Evolutionary conservation across 2,329 filamentous ascomycete genomes (phyloP).

Genomic region (Clonostachys rosea): DNA sequence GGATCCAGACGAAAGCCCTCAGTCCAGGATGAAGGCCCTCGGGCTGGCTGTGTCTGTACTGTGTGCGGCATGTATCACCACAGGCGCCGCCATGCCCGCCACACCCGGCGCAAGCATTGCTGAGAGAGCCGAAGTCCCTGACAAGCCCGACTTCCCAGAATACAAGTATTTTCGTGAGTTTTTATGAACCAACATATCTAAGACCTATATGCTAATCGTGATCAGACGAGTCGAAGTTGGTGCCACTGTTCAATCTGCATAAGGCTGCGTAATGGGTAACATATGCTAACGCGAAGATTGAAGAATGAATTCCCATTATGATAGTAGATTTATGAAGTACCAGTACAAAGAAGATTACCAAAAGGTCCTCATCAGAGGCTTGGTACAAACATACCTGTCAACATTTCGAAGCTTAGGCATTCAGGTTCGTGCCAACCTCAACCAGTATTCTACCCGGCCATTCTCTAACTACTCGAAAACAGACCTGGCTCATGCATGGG

Average conservation of each 20-base stretch:
- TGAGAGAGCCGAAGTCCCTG: no score
- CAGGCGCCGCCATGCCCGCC: no score
- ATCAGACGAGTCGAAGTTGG: no score
- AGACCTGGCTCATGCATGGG: conserved; percentile 84
- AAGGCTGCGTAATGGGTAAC: no score
- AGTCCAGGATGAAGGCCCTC: not conserved
- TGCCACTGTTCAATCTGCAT: no score
- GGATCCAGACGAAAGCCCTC: no score
- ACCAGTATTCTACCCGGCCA: no score
- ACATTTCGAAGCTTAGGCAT: conserved; percentile 62
- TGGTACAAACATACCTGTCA: conserved; percentile 68
- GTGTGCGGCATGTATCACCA: not conserved
- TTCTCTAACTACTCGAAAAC: no score
- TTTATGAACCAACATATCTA: no score
- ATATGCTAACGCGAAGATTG: no score
- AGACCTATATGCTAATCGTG: no score
- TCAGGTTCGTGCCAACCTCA: conserved; percentile 13
- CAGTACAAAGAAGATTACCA: conserved; percentile 50
- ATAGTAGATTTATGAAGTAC: conserved; percentile 28
- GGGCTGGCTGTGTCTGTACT: not conserved
- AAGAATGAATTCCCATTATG: conserved; percentile 20
- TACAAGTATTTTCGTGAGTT: conserved; percentile 15
- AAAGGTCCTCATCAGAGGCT: conserved; percentile 55
- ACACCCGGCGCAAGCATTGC: no score
- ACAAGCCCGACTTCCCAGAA: conserved; percentile 2